Base-by-base conservation (phyloP, 306 rosid genomes). In the Malus fusca region DNA sequence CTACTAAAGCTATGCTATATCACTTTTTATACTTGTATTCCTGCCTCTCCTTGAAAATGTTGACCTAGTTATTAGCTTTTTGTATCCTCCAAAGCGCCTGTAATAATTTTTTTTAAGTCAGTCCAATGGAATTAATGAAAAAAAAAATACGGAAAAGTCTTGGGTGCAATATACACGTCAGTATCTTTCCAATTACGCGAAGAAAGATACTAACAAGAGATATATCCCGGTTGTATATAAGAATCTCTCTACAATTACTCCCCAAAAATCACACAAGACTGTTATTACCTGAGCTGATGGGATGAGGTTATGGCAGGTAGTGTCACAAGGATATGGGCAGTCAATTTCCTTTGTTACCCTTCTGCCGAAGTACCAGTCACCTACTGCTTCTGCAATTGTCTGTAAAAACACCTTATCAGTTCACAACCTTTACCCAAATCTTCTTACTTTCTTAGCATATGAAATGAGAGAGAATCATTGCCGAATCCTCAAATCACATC, bases 361-460 rank as follows among this genome's bases (percentile, higher is more conserved):
- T 81, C 97, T 87, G 70, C 89, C 77, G 51, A 96, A 96, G 77
- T 92, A 92, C 99, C 99, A 96, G 81, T 90, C 97, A 55, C 99
- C 98, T 60, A 96, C 96, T 18, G 99, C 83, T 87, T 83, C 93
- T 81, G 97, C 96, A 80, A 92, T 96, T 35, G 92, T 89, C 99
- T 95, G 86, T 44, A 71, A 82, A 72, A 77, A 23, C 44, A 22
- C 3, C 74, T 37, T 22, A n/a, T 14, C 8, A 48, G 2, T 48
- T 21, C 21, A 48, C 21, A 48, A 4, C 53, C 21, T 48, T 17
- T 14, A 48, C 53, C 53, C 18, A 14, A 46, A 48, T 17, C 53
- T 15, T 15, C 53, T 14, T 4, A 5, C 21, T 14, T 48, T 48
- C 53, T 4, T 48, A 15, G 53, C 18, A 46, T 13, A 46, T 46